Conservation (phyloP, 2,329 filamentous ascomycete genomes). For the Sporothrix humicola region DNA sequence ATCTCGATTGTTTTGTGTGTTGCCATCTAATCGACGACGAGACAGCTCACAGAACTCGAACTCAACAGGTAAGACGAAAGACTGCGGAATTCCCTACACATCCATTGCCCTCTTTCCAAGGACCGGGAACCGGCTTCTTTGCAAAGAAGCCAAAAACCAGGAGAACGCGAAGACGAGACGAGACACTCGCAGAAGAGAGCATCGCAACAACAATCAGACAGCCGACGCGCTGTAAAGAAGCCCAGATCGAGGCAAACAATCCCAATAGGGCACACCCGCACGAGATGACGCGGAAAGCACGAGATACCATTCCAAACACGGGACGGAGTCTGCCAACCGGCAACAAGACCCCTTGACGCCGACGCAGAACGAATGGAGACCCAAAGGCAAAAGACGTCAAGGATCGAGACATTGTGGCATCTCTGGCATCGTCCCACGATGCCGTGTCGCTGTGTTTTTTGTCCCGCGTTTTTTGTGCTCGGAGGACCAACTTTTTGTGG, state of each 20-base stretch:
- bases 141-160: not conserved
- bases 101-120: not conserved
- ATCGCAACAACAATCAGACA: not conserved
- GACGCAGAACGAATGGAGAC: not conserved
- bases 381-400: not conserved
- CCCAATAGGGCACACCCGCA: not conserved
- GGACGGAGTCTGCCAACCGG: not conserved
- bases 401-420: not conserved
- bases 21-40: constrained; percentile 31
- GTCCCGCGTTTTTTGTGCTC: constrained; percentile 4
- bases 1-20: constrained; percentile 32
- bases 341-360: not conserved
- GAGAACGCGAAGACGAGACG: constrained; percentile 8
- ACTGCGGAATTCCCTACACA: not conserved
- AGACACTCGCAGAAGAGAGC: not conserved
- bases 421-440: not conserved
- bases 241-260: not conserved
- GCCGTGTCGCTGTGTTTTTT: not conserved
- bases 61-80: constrained; percentile 30
- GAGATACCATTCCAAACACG: not conserved
- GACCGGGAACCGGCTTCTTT: not conserved
- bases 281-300: not conserved
- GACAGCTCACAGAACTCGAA: constrained; percentile 31
- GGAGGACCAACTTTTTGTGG: not conserved
- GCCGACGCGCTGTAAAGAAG: constrained; percentile 1